These are phyloP conservation scores for Pichia sp. DNA, from an alignment of 1,139 yeast species.

Conservation along the genomic window DNA sequence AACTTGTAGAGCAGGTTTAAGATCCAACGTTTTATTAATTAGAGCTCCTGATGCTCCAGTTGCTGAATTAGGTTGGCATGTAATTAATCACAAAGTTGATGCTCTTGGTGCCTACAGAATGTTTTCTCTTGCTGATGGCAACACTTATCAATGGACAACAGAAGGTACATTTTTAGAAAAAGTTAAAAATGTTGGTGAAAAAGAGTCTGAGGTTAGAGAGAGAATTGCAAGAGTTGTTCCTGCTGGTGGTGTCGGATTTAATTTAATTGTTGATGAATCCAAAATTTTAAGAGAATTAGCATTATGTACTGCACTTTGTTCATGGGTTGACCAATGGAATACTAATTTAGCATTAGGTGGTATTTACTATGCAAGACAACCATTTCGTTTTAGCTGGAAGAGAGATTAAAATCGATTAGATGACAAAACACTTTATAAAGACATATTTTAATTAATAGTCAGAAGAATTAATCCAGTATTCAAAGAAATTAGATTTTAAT, in stretches of 20 bases:
- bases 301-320: slow-evolving; percentile 50
- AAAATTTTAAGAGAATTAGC: slow-evolving; percentile 53
- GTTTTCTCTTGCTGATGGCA: slow-evolving; percentile 53
- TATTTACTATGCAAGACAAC: slow-evolving; percentile 49
- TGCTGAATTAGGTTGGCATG: slow-evolving; percentile 60
- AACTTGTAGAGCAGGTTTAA: slow-evolving; percentile 50
- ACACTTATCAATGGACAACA: slow-evolving; percentile 59
- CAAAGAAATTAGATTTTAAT: too few species aligned
- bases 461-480: too few species aligned
- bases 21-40: slow-evolving; percentile 50
- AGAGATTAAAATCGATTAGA: slow-evolving; percentile 35
- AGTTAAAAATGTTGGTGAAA: slow-evolving; percentile 51
- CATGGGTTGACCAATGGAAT: slow-evolving; percentile 62
- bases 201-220: slow-evolving; percentile 56
- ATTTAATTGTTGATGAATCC: slow-evolving; percentile 45
- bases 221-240: slow-evolving; percentile 49
- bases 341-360: slow-evolving; percentile 56
- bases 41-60: slow-evolving; percentile 43
- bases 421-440: too few species aligned
- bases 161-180: slow-evolving; percentile 52
- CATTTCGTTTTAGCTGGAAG: slow-evolving; percentile 50
- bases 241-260: slow-evolving; percentile 47
- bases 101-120: slow-evolving; percentile 54
- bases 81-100: slow-evolving; percentile 53
- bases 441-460: too few species aligned